A percentile compares a stretch with the other conserved stretches of the same genome.
Evolutionary conservation across 108 stramenopile genomes (phyloP).

Genomic region (Discostella pseudostelligera): DNA sequence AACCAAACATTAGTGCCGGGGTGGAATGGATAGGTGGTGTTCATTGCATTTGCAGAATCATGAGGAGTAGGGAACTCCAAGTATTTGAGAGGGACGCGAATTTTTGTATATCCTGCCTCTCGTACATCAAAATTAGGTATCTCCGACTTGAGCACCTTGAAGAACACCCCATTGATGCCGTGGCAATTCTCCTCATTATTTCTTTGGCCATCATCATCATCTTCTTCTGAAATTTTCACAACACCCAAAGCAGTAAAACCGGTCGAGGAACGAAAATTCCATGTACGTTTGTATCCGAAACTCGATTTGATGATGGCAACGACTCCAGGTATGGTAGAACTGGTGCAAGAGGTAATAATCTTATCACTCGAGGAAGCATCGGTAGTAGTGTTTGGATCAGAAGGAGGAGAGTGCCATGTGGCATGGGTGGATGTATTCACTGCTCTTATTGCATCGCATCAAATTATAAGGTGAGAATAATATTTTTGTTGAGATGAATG

Average conservation of each 20-base stretch:
- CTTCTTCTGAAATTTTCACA: neutral
- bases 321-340: slow-evolving; percentile 18
- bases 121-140: slow-evolving; percentile 60
- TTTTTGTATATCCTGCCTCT: slow-evolving; percentile 62
- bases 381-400: neutral
- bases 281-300: slow-evolving; percentile 59
- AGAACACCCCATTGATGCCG: slow-evolving; percentile 65
- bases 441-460: neutral
- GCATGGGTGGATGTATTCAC: slow-evolving; percentile 66
- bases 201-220: slow-evolving; percentile 31
- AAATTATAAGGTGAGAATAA: neutral
- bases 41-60: slow-evolving; percentile 5
- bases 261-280: slow-evolving; percentile 72
- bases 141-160: slow-evolving; percentile 44
- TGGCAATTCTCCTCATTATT: neutral
- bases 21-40: slow-evolving; percentile 10
- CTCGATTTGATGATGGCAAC: slow-evolving; percentile 37
- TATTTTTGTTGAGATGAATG: neutral
- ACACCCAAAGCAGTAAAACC: slow-evolving; percentile 69
- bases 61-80: slow-evolving; percentile 18
- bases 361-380: no score
- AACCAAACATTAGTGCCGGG: slow-evolving; percentile 50
- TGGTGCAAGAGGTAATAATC: neutral
- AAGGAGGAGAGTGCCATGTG: slow-evolving; percentile 42
- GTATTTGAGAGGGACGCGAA: slow-evolving; percentile 39